Conservation (phyloP, 139 green algal genomes). For the Auxenochlorella pyrenoidosa region DNA sequence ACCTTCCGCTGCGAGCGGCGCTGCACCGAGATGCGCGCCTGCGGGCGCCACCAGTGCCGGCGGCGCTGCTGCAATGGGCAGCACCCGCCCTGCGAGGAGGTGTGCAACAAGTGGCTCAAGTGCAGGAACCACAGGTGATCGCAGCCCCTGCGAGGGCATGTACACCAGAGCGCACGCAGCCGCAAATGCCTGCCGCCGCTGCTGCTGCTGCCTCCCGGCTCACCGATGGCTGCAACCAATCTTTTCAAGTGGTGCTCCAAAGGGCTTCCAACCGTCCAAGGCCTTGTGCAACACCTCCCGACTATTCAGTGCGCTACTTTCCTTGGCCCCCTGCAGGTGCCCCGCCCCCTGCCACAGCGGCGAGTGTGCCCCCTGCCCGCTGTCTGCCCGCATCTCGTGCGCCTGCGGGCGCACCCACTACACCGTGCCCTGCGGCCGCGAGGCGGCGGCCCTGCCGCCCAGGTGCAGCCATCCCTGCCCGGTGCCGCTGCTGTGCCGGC, state of each 20-base stretch:
- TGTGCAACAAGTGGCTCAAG: conserved; percentile 73
- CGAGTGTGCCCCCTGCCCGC: conserved; percentile 81
- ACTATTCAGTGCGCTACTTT: not conserved
- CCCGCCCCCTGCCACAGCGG: conserved; percentile 79
- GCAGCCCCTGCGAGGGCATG: too few relatives aligned
- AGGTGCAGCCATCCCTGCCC: conserved; percentile 67
- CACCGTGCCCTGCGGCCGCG: conserved; percentile 78
- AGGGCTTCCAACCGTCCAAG: too few relatives aligned
- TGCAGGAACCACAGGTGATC: conserved; percentile 54
- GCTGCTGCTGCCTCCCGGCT: too few relatives aligned
- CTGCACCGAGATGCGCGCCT: conserved; percentile 68
- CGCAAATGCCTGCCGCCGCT: too few relatives aligned
- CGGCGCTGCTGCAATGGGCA: conserved; percentile 85
- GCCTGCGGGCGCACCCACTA: conserved; percentile 71
- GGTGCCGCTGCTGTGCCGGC: conserved; percentile 69
- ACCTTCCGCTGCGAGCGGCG: conserved; percentile 77
- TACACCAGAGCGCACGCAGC: too few relatives aligned
- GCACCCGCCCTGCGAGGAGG: conserved; percentile 83
- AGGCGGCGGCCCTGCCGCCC: conserved; percentile 66
- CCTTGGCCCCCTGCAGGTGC: conserved; percentile 44
- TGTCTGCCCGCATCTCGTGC: conserved; percentile 74
- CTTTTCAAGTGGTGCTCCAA: too few relatives aligned
- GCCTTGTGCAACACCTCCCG: not conserved
- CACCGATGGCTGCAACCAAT: too few relatives aligned
- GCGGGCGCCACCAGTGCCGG: conserved; percentile 82